A percentile compares a stretch with the other conserved stretches of the same genome.
These are phyloP conservation scores for Rhodotorula glutinis DNA, from an alignment of 1,284 basidiomycete species.

Conservation along the genomic window DNA sequence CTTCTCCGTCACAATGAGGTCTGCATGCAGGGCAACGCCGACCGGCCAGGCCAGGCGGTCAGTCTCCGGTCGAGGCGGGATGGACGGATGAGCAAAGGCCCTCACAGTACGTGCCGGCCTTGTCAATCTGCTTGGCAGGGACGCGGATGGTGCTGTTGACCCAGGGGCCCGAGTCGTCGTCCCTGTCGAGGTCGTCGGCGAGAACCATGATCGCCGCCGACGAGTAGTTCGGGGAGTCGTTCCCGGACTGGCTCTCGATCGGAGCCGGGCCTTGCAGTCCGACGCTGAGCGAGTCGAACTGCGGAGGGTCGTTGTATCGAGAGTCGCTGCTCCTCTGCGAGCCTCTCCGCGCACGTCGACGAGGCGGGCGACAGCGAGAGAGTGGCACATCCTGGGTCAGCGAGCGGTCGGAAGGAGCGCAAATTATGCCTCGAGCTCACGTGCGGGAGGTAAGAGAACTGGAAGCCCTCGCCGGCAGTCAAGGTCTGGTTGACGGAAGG, in stretches of 20 bases:
- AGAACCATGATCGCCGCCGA: not conserved
- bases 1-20: constrained; percentile 3
- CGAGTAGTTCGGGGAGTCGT: not conserved
- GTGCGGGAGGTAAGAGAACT: not conserved
- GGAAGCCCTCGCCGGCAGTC: not conserved
- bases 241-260: not conserved
- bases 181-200: not conserved
- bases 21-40: no score
- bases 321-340: not conserved
- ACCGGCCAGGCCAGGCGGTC: no score
- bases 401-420: no score
- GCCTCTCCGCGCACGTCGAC: not conserved
- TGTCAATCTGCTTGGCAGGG: not conserved
- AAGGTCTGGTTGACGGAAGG: not conserved
- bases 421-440: no score
- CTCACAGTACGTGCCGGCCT: not conserved
- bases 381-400: no score
- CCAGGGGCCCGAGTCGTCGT: not conserved
- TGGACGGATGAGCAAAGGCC: not conserved
- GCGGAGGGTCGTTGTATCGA: not conserved
- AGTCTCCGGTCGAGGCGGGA: not conserved
- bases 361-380: no score
- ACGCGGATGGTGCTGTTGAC: not conserved
- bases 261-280: constrained; percentile 5
- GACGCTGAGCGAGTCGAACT: not conserved